A percentile compares a stretch with the other conserved stretches of the same genome.
phyloP scores from a whole-genome alignment of 2,329 filamentous ascomycete genomes.

The Rachicladosporium sp. region DNA sequence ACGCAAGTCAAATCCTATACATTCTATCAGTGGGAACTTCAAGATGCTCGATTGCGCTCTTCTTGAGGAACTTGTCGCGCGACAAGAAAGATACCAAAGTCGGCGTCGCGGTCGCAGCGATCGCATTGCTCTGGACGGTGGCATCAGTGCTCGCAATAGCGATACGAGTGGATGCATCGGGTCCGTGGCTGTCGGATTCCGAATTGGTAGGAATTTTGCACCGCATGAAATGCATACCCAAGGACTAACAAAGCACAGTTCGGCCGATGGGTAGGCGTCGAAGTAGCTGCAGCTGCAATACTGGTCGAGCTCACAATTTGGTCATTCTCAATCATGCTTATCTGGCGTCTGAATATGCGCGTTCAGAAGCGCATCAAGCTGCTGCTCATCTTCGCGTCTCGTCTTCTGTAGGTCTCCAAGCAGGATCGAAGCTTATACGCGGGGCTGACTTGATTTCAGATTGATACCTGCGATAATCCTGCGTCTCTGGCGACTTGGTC shows the following conservation, averaged over 20 bases:
- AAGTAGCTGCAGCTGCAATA: neutral
- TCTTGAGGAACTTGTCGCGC: neutral
- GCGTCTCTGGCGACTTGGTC: neutral
- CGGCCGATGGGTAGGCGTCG: slow-evolving; percentile 1
- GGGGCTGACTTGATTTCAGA: no score
- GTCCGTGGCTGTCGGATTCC: neutral
- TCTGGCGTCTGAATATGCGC: neutral
- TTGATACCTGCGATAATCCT: neutral
- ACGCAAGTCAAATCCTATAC: slow-evolving; percentile 1
- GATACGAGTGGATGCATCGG: neutral
- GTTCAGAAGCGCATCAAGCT: slow-evolving; percentile 1
- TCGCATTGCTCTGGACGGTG: neutral
- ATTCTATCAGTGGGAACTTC: slow-evolving; percentile 1
- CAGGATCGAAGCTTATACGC: no score
- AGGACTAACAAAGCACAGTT: neutral
- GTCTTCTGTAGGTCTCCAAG: neutral
- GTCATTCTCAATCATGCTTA: neutral
- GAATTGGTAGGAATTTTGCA: neutral
- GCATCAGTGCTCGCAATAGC: neutral
- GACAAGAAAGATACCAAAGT: neutral
- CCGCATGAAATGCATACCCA: neutral
- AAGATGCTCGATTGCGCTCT: slow-evolving; percentile 1
- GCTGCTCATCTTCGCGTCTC: neutral
- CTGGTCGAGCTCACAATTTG: neutral
- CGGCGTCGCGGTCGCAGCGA: neutral